Percentiles rank a stretch among this genome's conserved stretches.
phyloP scores from a whole-genome alignment of 116 monocot genomes.

The Posidonia oceanica region DNA sequence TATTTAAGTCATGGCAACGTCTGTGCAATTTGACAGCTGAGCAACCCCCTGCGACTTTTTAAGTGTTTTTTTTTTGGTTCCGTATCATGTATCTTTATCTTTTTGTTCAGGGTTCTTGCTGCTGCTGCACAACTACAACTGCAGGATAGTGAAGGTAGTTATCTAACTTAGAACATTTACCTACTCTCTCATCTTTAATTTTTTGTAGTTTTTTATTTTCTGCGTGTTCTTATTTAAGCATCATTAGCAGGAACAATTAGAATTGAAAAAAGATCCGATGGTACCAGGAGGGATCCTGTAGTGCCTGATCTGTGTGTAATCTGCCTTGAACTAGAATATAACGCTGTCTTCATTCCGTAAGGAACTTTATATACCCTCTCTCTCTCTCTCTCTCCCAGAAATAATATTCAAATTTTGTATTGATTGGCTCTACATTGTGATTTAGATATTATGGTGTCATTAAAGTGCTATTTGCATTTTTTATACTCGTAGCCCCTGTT shows the following conservation, averaged over 20 bases:
- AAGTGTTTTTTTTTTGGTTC: neutral
- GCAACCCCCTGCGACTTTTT: too few relatives aligned
- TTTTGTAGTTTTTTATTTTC: neutral
- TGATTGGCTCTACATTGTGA: too few relatives aligned
- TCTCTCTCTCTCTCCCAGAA: too few relatives aligned
- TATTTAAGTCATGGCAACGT: too few relatives aligned
- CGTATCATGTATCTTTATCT: neutral
- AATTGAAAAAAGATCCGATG: slow-evolving; percentile 39
- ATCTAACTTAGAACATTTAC: neutral
- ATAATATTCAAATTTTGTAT: neutral
- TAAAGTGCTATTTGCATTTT: too few relatives aligned
- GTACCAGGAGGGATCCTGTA: slow-evolving; percentile 39
- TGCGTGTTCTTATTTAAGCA: neutral
- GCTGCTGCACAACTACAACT: slow-evolving; percentile 66
- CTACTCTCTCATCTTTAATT: neutral
- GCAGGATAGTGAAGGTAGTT: slow-evolving; percentile 62
- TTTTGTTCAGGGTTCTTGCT: slow-evolving; percentile 53
- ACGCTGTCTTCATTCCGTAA: slow-evolving; percentile 99
- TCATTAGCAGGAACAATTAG: slow-evolving; percentile 27
- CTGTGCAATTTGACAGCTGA: too few relatives aligned
- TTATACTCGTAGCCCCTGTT: too few relatives aligned
- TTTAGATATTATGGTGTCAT: too few relatives aligned
- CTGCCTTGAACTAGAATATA: slow-evolving; percentile 85
- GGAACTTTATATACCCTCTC: slow-evolving; percentile 13
- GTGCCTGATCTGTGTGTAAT: slow-evolving; percentile 93